Base-by-base conservation (phyloP, 768 basidiomycete genomes). In the Trametes punicea region DNA sequence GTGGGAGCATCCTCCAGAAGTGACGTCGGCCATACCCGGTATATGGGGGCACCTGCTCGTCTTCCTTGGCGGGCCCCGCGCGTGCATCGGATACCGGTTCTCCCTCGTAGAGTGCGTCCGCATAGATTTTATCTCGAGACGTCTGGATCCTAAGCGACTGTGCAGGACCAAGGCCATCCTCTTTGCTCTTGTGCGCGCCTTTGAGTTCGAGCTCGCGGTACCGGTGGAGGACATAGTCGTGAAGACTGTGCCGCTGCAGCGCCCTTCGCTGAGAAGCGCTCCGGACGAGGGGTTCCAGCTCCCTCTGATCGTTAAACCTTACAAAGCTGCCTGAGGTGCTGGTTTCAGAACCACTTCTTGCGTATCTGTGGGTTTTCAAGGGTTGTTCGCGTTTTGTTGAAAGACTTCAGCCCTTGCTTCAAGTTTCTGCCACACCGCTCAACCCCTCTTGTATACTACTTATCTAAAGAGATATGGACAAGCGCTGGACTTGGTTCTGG, bases 61-160 rank as follows among this genome's bases (percentile, higher is more conserved):
- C 0, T 89, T 89, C 75, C 61, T 84, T 2, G 83, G 82, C 30
- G 87, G 87, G 5, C 81, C 83, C 13, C 76, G 77, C 18, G 76
- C 83, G 0, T 89, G 86, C 57, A 86, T 88, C 31, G 85, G 85
- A 0, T 87, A 80, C 64, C 77, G 81, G 3, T 87, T 87, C 64
- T 74, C 86, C 13, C 67, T 87, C 20, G 71, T 79, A 15, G 83
- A 84, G 81, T 83, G 56, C 36, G 81, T 75, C 20, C n/a, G n/a
- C n/a, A n/a, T n/a, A n/a, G n/a, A 9, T n/a, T 41, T 16, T 20
- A 9, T 6, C 36, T 5, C 15, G 36, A 4, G 16, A 15, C 16
- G 13, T 4, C 34, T 36, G 3, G 13, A n/a, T 38, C n/a, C n/a
- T n/a, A 9, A 15, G 34, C 7, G 15, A 9, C 7, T 7, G 6